Evolutionary conservation across 768 basidiomycete species (phyloP), one percentile per base, ranked within the genome.

Genomic region (Phaeotremella skinneri): DNA sequence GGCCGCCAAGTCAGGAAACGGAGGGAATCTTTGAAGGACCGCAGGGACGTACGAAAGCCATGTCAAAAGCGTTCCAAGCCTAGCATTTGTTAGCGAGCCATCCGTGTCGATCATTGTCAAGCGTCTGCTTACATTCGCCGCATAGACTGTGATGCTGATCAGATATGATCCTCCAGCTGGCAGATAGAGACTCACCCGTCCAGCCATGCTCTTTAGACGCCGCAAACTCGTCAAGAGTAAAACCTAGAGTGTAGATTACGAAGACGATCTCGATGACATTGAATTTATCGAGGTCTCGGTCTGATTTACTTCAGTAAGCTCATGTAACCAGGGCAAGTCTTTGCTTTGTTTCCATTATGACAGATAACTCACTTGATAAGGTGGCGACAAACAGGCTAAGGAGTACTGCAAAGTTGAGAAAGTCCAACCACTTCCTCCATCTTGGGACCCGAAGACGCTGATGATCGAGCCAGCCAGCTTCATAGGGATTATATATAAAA

Each of bases 61-160:
- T 56, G 48, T 76, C 91, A 66, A 93, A 91, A 4, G 85, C 86
- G 70, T 91, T 93, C 91, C 91, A 94, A 63, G 92, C 85, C 89
- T 92, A 66, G 7, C n/a, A 56, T 45, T 20, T 55, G 51, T 48
- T 57, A 53, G 34, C 20, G 29, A 26, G 56, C 1, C 32, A 41
- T 17, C n/a, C 27, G 23, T 20, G 23, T 57, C 29, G 11, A 6
- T 23, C 23, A 48, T n/a, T 41, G 21, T 6, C 16, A 2, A 20
- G 55, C 3, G 20, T 4, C 11, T 21, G 52, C 69, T 69, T 72
- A 89, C 89, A 70, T 90, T 91, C 21, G 90, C 88, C 42, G 90
- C 84, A 73, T 92, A 92, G 53, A 92, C 90, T 83, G 41, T 43
- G 39, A 39, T 20, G 11, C 30, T 37, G 54, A 9, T 6, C 37